These are phyloP conservation scores for Stephanodiscus minutulus DNA, from an alignment of 108 stramenopile species.

Conservation along the genomic window DNA sequence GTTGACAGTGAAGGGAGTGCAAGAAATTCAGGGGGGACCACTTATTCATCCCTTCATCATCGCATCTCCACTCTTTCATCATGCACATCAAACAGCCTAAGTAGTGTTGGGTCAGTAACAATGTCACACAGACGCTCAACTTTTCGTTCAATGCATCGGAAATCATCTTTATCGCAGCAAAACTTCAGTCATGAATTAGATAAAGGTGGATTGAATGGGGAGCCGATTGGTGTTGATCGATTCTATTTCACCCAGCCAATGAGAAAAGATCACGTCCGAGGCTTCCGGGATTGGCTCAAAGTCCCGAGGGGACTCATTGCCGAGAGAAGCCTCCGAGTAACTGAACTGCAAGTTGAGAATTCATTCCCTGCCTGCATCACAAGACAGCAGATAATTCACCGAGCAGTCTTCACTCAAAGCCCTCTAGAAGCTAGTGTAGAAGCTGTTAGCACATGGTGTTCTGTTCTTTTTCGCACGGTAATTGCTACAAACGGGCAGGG, in stretches of 20 bases:
- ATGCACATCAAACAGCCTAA: conserved; percentile 32
- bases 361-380: conserved; percentile 84
- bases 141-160: conserved; percentile 26
- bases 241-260: conserved; percentile 85
- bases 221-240: conserved; percentile 74
- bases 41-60: conserved; percentile 17
- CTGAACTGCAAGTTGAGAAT: conserved; percentile 79
- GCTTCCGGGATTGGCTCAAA: conserved; percentile 77
- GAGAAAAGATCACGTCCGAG: conserved; percentile 61
- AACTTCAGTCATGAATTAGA: conserved; percentile 24
- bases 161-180: conserved; percentile 14
- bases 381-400: conserved; percentile 78
- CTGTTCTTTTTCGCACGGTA: conserved; percentile 84
- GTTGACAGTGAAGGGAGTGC: conserved; percentile 10
- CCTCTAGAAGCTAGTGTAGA: conserved; percentile 84
- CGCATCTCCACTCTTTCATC: conserved; percentile 19
- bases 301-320: conserved; percentile 65
- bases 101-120: conserved; percentile 33
- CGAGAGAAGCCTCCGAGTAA: conserved; percentile 79
- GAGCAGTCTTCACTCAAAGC: conserved; percentile 79
- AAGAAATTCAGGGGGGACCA: neutral
- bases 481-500: conserved; percentile 80
- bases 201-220: conserved; percentile 31
- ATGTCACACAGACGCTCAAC: conserved; percentile 29
- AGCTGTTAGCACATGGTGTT: conserved; percentile 85